phyloP scores from a whole-genome alignment of 2,329 filamentous ascomycete genomes.

The Lizonia empirigonia region DNA sequence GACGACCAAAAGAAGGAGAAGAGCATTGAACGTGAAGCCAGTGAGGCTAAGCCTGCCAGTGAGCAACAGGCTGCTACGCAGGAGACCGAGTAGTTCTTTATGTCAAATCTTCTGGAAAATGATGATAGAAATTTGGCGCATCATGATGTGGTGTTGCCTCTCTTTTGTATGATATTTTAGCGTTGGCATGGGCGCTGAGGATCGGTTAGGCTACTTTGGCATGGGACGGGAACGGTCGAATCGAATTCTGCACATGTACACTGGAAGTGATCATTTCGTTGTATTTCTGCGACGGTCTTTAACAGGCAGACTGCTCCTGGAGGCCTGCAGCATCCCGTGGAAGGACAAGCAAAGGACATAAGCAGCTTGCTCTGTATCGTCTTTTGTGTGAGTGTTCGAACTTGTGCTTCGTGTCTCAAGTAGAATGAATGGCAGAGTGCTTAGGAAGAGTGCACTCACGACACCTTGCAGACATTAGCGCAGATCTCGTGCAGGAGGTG shows the following conservation, averaged over 20 bases:
- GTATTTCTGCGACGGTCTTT: no score
- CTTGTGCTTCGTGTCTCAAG: no score
- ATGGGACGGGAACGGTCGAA: neutral
- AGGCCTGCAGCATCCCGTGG: no score
- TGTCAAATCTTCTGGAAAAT: neutral
- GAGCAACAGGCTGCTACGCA: slow-evolving; percentile 47
- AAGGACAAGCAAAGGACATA: no score
- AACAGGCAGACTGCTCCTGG: no score
- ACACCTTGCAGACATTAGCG: neutral
- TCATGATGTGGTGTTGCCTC: neutral
- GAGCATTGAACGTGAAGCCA: slow-evolving; percentile 45
- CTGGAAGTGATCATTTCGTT: no score
- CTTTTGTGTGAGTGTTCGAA: no score
- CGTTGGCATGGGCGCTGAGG: slow-evolving; percentile 11
- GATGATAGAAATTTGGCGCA: slow-evolving; percentile 3
- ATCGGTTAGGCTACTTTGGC: neutral
- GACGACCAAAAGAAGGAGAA: slow-evolving; percentile 54
- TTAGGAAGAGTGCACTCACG: neutral
- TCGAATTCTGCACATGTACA: neutral
- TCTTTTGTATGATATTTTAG: slow-evolving; percentile 20
- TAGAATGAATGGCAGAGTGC: no score
- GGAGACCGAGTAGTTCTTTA: slow-evolving; percentile 23
- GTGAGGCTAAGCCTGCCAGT: slow-evolving; percentile 47
- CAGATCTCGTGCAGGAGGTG: neutral
- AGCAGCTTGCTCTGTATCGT: no score